Evolutionary conservation across 495 filamentous ascomycete species (phyloP), one percentile per base, ranked within the genome.

Genomic region (Aspergillus leporis): DNA sequence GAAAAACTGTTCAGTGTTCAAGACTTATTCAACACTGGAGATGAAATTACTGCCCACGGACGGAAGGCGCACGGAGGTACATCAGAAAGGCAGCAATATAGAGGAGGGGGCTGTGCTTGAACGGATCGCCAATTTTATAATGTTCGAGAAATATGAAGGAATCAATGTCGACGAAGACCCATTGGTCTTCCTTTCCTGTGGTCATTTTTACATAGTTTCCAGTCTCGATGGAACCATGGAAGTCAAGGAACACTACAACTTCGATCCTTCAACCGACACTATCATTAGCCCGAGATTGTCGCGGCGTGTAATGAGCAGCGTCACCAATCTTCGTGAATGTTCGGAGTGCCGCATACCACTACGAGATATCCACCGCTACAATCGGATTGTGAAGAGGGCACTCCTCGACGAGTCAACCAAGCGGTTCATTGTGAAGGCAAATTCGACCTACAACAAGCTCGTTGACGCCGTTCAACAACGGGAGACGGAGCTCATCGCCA

Each of bases 171-270:
- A 87, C 47, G 64, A 74, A 18, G 67, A 79, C 13, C 86, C 86
- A 9, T 74, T 76, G 32, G 73, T 89, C 4, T 73, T 90, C 36
- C 80, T 80, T 0, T 64, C 70, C 8, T 90, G 87, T 66, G 84
- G 85, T 0, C 87, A 92, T 56, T 74, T 87, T 53, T 71, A 88
- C 32, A 85, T 80, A 0, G 40, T 81, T 0, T 67, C 74, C 19
- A 84, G 73, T 1, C 71, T 90, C 66, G 88, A 91, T 62, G 82
- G 79, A 7, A 65, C 75, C 16, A 82, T 91, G 77, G 77, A 72
- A 0, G 81, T 91, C 62, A 61, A 62, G 14, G 70, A 78, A 7
- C 71, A 80, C 59, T 91, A 90, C 66, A 47, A 28, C 4, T 58
- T 58, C 3, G 62, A 65, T 49, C 0, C 12, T 18, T 13, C 18